Evolutionary conservation across 306 rosid species (phyloP), one percentile per base, ranked within the genome.

Genomic region (Myrica gale): DNA sequence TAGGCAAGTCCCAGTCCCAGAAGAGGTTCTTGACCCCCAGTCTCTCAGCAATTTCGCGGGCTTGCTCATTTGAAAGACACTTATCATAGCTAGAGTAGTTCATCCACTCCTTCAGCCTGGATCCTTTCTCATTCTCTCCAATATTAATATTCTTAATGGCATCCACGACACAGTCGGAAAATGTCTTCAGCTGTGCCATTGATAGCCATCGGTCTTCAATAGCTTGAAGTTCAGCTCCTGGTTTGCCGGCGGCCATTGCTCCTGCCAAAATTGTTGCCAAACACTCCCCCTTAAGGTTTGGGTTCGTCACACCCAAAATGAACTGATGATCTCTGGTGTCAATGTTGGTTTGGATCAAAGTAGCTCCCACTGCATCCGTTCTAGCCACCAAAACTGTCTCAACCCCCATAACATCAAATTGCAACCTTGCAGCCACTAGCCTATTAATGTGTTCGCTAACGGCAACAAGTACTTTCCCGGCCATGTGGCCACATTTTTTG

Each of bases 401-500:
- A 16, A 93, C 97, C 1, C 96, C 99, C 97, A 92, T 92, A 6
- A 90, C 98, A 82, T 92, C 99, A 75, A 92, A 95, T 73, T 95
- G 99, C 73, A 92, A 76, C 85, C 99, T 88, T 9, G 97, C 97
- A 17, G 96, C 97, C 16, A 95, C 97, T 1, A 92, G 97, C 79
- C 98, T 78, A 9, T 95, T 95, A 76, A 95, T 90, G 60, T 95
- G 97, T 42, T 95, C 99, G 46, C 93, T 89, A 0, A 82, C 84
- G 3, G 97, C 82, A 53, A 92, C 99, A 0, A 95, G 86, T 37
- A 95, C 99, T 77, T 95, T 95, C 20, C 97, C 97, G 0, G 97
- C 99, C 99, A 95, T 90, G 87, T 95, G 99, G 37, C 99, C 98
- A 68, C 99, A 95, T 84, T 95, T 95, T 56, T 95, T 95, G 9